Base-by-base conservation (phyloP, 2,329 filamentous ascomycete genomes). In the Colletotrichum liriopes region DNA sequence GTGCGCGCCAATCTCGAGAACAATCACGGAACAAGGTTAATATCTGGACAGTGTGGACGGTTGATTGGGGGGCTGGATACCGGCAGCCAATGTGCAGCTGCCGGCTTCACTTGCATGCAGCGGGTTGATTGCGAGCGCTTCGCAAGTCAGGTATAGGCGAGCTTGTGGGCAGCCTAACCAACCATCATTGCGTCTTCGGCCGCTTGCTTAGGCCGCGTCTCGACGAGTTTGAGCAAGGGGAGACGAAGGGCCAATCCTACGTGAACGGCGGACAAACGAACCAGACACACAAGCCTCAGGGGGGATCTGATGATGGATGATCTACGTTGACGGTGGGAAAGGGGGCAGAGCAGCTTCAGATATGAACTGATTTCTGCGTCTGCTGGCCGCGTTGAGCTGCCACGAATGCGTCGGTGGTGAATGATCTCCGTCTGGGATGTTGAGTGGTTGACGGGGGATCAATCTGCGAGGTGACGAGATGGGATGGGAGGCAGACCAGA, bases 331-430 rank as follows among this genome's bases (percentile, higher is more conserved):
- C 54, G 4, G 43, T 35, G 23, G 39, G 60, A 35, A 65, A 62
- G 51, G 72, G 64, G 69, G 64, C 52, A 59, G 23, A 41, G 32
- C 64, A 29, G 69, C 69, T 60, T 70, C 69, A 73, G 61, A 66
- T 64, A 72, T 67, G 68, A 65, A 71, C 63, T 73, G 71, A 72
- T 72, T 64, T 11, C 54, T 73, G 71, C 71, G 39, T 72, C 35
- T 52, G 54, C 39, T 47, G 20, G 52, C 65, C 52, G 37, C 47
- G 58, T 39, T 9, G 37, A 69, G 43, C 52, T 69, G 52, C 32
- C 47, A 20, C n/a, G 61, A 43, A 16, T 55, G 68, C 52, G 7
- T 51, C 51, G 32, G 43, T 51, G 3, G 43, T 71, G 69, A 71
- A 37, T 72, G 69, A 72, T 72, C 59, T 69, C 47, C 69, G 39